Evolutionary conservation across 805 yeast genomes (phyloP).

Genomic region (Pachysolen tannophilus): DNA sequence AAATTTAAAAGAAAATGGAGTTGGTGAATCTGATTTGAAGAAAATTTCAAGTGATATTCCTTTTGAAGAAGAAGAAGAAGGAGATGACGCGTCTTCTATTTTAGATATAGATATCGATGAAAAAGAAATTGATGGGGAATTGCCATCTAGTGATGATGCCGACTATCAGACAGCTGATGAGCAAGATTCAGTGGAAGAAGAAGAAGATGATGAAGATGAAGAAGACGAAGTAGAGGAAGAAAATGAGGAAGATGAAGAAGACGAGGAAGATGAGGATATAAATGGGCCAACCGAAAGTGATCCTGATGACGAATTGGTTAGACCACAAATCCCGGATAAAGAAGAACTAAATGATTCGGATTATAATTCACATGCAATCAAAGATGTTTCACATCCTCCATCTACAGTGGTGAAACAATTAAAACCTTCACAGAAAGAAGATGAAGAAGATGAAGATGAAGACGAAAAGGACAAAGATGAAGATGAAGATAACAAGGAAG

Average conservation of each 20-base stretch:
- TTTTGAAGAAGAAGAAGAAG: background rate
- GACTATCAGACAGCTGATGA: conserved; percentile 24
- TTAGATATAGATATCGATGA: background rate
- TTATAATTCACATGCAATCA: too few species aligned
- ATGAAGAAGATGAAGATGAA: too few species aligned
- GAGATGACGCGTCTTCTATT: conserved; percentile 3
- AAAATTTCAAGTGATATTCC: too few species aligned
- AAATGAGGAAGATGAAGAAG: conserved; percentile 16
- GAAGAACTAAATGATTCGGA: too few species aligned
- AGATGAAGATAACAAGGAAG: conserved; percentile 10
- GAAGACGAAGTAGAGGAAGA: conserved; percentile 17
- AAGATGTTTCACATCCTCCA: too few species aligned
- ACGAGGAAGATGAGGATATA: conserved; percentile 18
- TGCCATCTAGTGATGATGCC: conserved; percentile 11
- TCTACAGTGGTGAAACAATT: too few species aligned
- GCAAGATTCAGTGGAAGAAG: conserved; percentile 9
- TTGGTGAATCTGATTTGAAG: too few species aligned
- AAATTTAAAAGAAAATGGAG: conserved; percentile 15
- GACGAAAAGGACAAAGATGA: conserved; percentile 13
- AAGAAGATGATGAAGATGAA: conserved; percentile 20
- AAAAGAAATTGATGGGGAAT: background rate
- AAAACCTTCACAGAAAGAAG: too few species aligned
- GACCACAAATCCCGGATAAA: too few species aligned
- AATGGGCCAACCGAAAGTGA: conserved; percentile 1
- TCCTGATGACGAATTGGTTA: too few species aligned